Base-by-base conservation (phyloP, 345 rosid genomes). In the Citrus hindsii region DNA sequence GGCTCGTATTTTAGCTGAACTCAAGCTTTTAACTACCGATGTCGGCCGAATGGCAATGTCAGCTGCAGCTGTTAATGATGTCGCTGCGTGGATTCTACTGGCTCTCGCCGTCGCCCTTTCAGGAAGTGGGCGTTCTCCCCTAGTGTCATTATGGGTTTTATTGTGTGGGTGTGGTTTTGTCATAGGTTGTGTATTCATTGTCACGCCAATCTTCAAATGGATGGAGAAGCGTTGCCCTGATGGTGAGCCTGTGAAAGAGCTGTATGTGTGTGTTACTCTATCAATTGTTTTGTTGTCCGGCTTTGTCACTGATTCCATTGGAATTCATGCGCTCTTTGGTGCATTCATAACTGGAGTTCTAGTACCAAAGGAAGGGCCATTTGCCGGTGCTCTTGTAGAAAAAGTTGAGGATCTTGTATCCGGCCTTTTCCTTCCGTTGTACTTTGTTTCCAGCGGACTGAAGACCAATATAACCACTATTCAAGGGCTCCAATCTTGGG, bases 1-100 rank as follows among this genome's bases (percentile, higher is more conserved):
- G 72, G 98, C 98, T 42, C 95, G 97, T 67, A 93, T 93, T 69
- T 81, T 93, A 67, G 98, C 97, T 1, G 98, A 93, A 76, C 89
- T 93, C 40, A 93, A 92, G 86, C 95, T 93, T 12, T 84, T 93
- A 60, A 93, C 98, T 1, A 92, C 97, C 7, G 97, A 90, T 48
- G 76, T 93, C 16, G 98, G 98, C 53, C 88, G 85, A 12, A 82
- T 90, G 77, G 94, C 98, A 6, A 87, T 93, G 91, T 89, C 95
- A 16, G 95, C 97, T 24, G 97, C 97, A 2, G 97, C 95, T 0
- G 89, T 93, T 58, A 92, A 89, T 58, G 98, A 93, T 67, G 84
- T 93, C 19, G 88, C 90, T 4, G 98, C 98, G 9, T 93, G 97
- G 98, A 79, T 93, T 76, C 87, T 93, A 9, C 95, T 93, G 10